These are phyloP conservation scores for Cucumis melo DNA, from an alignment of 306 rosid species.

Conservation along the genomic window DNA sequence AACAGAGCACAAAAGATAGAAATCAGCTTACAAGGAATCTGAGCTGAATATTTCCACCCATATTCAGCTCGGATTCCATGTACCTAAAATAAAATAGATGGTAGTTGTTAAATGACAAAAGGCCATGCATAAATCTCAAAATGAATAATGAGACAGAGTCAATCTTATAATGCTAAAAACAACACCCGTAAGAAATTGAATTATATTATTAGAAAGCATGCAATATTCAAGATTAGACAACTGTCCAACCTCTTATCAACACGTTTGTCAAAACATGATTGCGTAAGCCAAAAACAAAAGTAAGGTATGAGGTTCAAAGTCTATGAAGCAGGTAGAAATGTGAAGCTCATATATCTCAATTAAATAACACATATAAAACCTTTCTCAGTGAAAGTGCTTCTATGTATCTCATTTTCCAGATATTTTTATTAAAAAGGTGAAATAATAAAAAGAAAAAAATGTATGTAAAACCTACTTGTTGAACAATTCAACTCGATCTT, in stretches of 20 bases:
- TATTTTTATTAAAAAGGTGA: not conserved
- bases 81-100: constrained; percentile 35
- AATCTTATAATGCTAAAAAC: not conserved
- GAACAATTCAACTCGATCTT: constrained; percentile 84
- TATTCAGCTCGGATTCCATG: constrained; percentile 89
- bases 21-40: constrained; percentile 53
- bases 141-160: not conserved
- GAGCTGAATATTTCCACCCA: too few relatives aligned
- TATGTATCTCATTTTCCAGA: not conserved
- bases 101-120: not conserved
- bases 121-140: not conserved
- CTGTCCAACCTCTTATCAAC: constrained; percentile 63
- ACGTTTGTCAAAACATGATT: constrained; percentile 81
- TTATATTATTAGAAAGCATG: not conserved
- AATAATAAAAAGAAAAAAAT: not conserved
- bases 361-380: not conserved
- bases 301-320: not conserved
- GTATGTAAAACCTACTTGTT: constrained; percentile 50
- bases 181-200: not conserved
- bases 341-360: not conserved
- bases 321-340: not conserved
- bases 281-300: constrained; percentile 38
- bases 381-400: not conserved
- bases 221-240: not conserved
- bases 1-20: not conserved